These are phyloP conservation scores for Phytophthora melonis DNA, from an alignment of 352 stramenopile species.

Conservation along the genomic window DNA sequence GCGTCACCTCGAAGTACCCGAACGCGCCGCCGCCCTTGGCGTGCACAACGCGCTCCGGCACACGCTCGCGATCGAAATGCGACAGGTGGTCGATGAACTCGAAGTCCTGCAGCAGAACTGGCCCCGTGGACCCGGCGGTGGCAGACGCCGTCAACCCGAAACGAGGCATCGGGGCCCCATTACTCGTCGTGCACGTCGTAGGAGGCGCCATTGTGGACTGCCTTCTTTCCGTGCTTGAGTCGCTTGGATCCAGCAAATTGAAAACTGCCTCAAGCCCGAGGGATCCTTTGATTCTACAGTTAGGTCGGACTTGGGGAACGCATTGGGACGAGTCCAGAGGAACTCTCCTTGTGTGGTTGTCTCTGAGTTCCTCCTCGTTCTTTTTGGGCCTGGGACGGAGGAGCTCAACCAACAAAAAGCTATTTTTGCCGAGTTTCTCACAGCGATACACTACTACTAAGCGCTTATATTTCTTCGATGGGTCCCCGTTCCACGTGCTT, in stretches of 20 bases:
- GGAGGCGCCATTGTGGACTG: constrained; percentile 29
- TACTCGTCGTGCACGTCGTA: constrained; percentile 34
- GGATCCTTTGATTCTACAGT: neutral
- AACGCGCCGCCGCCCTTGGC: constrained; percentile 81
- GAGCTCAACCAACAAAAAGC: neutral
- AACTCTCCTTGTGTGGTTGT: too few species aligned
- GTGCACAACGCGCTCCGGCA: constrained; percentile 49
- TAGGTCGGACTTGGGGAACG: constrained; percentile 5
- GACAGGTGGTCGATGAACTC: constrained; percentile 45
- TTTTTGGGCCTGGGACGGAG: neutral
- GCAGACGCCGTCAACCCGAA: constrained; percentile 39
- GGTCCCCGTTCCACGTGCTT: neutral
- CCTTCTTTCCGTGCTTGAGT: neutral
- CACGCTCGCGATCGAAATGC: constrained; percentile 46
- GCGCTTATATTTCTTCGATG: too few species aligned
- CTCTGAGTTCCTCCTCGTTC: too few species aligned
- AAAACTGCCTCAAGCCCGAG: neutral
- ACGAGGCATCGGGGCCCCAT: constrained; percentile 38
- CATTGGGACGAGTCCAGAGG: too few species aligned
- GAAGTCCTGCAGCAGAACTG: constrained; percentile 40
- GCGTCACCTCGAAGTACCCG: constrained; percentile 92
- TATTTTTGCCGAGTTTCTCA: neutral
- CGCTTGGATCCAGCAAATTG: constrained; percentile 14
- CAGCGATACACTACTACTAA: too few species aligned
- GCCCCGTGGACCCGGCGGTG: constrained; percentile 35